phyloP scores from a whole-genome alignment of 2,329 filamentous ascomycete genomes.

The Fusarium circinatum region DNA sequence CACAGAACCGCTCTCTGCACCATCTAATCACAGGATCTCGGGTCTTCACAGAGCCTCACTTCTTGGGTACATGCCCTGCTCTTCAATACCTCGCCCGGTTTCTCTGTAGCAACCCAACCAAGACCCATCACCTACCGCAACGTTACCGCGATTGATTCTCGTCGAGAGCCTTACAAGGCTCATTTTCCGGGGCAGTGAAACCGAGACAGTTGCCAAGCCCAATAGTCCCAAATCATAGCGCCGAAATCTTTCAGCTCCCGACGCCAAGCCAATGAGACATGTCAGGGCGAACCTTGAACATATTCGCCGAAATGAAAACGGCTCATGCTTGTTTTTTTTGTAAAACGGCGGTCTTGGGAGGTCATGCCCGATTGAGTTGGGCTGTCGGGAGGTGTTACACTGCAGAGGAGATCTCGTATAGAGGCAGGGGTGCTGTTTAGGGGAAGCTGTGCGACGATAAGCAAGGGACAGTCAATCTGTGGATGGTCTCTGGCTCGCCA shows the following conservation, averaged over 20 bases:
- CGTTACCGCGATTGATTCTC: background rate
- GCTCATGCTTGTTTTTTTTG: background rate
- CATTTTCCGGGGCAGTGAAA: background rate
- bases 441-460: background rate
- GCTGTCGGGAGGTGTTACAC: background rate
- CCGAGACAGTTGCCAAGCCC: background rate
- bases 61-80: background rate
- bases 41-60: background rate
- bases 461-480: background rate
- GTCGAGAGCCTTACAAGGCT: background rate
- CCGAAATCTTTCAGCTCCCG: background rate
- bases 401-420: background rate
- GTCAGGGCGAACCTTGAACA: background rate
- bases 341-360: background rate
- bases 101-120: background rate
- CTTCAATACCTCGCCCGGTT: background rate
- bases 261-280: background rate
- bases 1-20: background rate
- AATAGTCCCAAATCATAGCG: background rate
- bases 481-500: background rate
- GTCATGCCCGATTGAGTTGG: background rate
- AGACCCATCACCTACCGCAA: too few species aligned
- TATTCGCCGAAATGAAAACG: background rate
- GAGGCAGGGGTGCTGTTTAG: background rate
- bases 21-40: background rate